Evolutionary conservation across 345 rosid species (phyloP), one percentile per base, ranked within the genome.

Genomic region (Eutrema yunnanense): DNA sequence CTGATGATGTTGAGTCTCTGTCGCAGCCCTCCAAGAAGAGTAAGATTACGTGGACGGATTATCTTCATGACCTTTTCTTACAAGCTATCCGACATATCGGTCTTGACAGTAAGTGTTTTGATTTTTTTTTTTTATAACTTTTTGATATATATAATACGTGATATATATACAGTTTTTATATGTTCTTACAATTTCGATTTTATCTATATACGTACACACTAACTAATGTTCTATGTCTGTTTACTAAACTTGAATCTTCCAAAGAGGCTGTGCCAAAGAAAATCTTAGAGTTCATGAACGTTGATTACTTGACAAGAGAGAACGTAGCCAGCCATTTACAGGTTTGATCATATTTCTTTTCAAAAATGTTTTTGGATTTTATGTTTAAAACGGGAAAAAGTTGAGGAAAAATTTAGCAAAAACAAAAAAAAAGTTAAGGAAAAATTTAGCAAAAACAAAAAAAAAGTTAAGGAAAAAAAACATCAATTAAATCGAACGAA

Each of bases 181-280:
- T 32, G 34, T 74, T 38, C 14, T 30, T 62, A 43, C 16, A 37
- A 13, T 53, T 46, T 42, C 37, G 14, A 9, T 6, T 65, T 56
- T 22, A 33, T 67, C 1, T 30, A 33, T 52, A 37, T 16, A 6
- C 26, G 26, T 22, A 22, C 38, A 42, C 12, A 10, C 32, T n/a
- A 41, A 29, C 62, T 59, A 9, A 50, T 54, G 13, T 47, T 42
- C 9, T 62, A 29, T 30, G 41, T 52, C 47, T 47, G 37, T 49
- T 74, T 55, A 13, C 14, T 38, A 56, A 38, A 58, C 42, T 55
- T 56, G 44, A 57, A 48, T 66, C 27, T 62, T 56, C 56, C 9
- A 60, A 84, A 92, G 97, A 82, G 81, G 94, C 94, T 54, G 92
- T 86, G 10, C 97, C 96, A 0, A 89, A 87, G 71, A 89, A 65